phyloP scores from a whole-genome alignment of 495 filamentous ascomycete genomes.

The Hyaloscypha bicolor region DNA sequence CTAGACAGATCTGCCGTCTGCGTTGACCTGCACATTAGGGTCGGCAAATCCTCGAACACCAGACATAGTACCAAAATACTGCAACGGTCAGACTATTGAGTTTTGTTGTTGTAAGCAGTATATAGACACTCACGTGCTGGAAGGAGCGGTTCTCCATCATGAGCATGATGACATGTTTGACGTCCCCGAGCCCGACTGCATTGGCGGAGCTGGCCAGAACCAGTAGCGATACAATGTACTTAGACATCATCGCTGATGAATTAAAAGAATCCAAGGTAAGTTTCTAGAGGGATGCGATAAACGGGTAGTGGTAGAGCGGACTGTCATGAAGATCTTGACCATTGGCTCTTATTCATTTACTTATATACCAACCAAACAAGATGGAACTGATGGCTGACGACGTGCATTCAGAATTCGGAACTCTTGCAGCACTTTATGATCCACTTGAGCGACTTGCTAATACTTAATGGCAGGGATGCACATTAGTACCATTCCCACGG shows the following conservation, averaged over 20 bases:
- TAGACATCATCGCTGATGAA: slow-evolving; percentile 5
- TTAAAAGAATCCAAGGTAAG: too few relatives aligned
- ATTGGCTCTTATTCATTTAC: too few relatives aligned
- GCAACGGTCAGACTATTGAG: neutral
- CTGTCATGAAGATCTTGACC: too few relatives aligned
- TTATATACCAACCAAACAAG: neutral
- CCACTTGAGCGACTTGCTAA: too few relatives aligned
- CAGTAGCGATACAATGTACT: slow-evolving; percentile 6
- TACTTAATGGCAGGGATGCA: too few relatives aligned
- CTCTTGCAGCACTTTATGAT: too few relatives aligned
- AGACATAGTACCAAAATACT: slow-evolving; percentile 6
- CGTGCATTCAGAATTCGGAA: too few relatives aligned
- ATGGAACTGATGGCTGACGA: too few relatives aligned
- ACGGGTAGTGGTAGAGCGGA: too few relatives aligned
- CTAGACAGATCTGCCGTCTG: neutral
- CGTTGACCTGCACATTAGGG: slow-evolving; percentile 4
- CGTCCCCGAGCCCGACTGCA: neutral
- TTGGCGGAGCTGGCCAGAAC: neutral
- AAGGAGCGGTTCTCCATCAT: slow-evolving; percentile 9
- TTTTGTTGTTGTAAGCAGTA: neutral
- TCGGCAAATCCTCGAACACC: slow-evolving; percentile 5
- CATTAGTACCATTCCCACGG: too few relatives aligned
- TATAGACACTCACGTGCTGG: neutral
- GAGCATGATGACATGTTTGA: slow-evolving; percentile 12
- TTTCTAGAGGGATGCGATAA: too few relatives aligned